These are phyloP conservation scores for Hypoxylon perforatum DNA, from an alignment of 495 filamentous ascomycete species.

Conservation along the genomic window DNA sequence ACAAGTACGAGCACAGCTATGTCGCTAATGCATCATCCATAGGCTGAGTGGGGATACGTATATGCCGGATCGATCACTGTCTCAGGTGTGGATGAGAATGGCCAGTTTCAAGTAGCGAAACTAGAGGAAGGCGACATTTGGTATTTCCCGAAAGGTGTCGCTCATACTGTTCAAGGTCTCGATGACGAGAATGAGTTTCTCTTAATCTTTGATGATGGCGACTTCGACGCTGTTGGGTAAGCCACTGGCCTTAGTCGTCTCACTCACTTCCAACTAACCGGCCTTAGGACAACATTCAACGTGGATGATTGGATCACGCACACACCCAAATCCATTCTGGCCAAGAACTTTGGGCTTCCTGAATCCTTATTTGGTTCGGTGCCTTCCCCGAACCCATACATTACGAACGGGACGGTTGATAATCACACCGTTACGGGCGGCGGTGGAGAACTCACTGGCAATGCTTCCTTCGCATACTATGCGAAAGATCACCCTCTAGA, in stretches of 20 bases:
- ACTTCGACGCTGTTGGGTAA: conserved; percentile 59
- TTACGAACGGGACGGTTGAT: conserved; percentile 65
- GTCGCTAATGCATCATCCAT: conserved; percentile 6
- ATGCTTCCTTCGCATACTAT: conserved; percentile 68
- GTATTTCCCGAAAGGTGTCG: conserved; percentile 74
- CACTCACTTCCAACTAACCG: not conserved
- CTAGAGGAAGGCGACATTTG: conserved; percentile 71
- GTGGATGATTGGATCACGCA: conserved; percentile 73
- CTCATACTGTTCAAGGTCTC: conserved; percentile 68
- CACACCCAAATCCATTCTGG: conserved; percentile 68
- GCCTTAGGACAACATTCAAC: conserved; percentile 67
- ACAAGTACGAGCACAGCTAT: not conserved
- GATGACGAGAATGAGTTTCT: conserved; percentile 74
- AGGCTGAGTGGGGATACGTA: conserved; percentile 75
- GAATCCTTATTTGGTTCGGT: conserved; percentile 66
- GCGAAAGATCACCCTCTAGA: conserved; percentile 61
- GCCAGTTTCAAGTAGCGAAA: conserved; percentile 63
- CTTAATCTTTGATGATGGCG: conserved; percentile 72
- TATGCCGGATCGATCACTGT: conserved; percentile 67
- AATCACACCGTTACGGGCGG: conserved; percentile 60
- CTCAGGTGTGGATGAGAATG: conserved; percentile 70
- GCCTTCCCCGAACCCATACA: conserved; percentile 69
- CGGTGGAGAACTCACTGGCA: conserved; percentile 60
- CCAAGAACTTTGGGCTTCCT: conserved; percentile 72
- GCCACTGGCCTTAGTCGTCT: not conserved